Conservation (phyloP, 331 rosid genomes). For the Cucumis variabilis region DNA sequence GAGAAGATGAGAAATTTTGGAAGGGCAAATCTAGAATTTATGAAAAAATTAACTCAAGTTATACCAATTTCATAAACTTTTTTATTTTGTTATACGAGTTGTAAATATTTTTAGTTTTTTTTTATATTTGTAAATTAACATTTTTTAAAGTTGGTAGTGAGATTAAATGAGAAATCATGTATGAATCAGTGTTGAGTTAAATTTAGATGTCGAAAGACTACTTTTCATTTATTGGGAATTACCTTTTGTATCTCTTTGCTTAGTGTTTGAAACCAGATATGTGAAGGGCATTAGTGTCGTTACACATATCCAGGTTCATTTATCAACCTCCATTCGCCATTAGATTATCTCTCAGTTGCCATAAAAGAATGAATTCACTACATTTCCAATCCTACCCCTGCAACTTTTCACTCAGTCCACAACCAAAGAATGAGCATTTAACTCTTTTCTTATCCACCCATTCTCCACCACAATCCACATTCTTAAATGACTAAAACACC, state of each 20-base stretch:
- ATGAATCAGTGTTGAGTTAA: too few species aligned
- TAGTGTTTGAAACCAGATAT: not conserved
- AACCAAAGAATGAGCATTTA: not conserved
- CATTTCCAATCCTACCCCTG: not conserved
- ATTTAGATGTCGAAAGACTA: too few species aligned
- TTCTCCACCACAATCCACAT: conserved; percentile 22
- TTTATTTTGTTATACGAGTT: too few species aligned
- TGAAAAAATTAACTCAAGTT: too few species aligned
- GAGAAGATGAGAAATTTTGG: too few species aligned
- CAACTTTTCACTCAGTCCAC: not conserved
- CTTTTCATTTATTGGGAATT: too few species aligned
- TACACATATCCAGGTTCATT: not conserved
- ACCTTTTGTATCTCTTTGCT: not conserved
- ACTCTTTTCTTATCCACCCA: not conserved
- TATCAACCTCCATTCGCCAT: not conserved
- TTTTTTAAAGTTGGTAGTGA: too few species aligned
- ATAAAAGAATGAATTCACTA: not conserved
- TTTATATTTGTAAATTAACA: too few species aligned
- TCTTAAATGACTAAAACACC: not conserved
- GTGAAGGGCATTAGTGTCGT: not conserved
- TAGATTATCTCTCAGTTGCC: not conserved
- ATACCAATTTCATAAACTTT: too few species aligned
- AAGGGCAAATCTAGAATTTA: too few species aligned
- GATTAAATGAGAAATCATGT: too few species aligned
- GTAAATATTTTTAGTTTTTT: too few species aligned